A percentile compares a stretch with the other conserved stretches of the same genome.
phyloP scores from a whole-genome alignment of 257 asterid species.

The Penstemon eatonii region DNA sequence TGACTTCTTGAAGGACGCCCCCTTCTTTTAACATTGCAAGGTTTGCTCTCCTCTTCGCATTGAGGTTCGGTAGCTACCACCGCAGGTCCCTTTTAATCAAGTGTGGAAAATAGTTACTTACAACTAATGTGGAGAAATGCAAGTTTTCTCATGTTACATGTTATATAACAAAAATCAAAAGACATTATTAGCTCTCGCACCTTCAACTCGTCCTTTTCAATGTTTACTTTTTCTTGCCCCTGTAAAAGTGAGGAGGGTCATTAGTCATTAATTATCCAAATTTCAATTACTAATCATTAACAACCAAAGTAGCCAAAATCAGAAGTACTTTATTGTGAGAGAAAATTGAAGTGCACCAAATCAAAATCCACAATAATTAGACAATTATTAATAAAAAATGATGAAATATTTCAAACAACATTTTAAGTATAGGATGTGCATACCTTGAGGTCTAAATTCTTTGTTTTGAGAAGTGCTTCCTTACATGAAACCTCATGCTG shows the following conservation, averaged over 20 bases:
- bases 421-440: background rate
- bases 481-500: slow-evolving; percentile 77
- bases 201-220: too few species aligned
- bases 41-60: slow-evolving; percentile 33
- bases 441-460: slow-evolving; percentile 43
- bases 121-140: background rate
- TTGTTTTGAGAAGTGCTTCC: slow-evolving; percentile 68
- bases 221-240: too few species aligned
- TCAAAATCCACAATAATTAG: background rate
- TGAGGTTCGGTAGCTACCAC: slow-evolving; percentile 32
- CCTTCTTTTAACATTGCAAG: slow-evolving; percentile 38
- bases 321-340: background rate
- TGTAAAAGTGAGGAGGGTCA: too few species aligned
- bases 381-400: background rate
- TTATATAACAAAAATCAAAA: too few species aligned
- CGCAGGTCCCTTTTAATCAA: slow-evolving; percentile 33
- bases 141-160: too few species aligned
- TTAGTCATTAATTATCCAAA: too few species aligned
- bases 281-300: background rate
- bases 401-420: slow-evolving; percentile 1
- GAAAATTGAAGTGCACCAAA: background rate
- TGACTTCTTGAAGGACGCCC: slow-evolving; percentile 55
- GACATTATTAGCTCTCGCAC: too few species aligned
- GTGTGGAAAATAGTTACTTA: background rate
- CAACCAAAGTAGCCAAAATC: background rate